Evolutionary conservation across 2,329 filamentous ascomycete species (phyloP).

Genomic region (Exserohilum turcica): DNA sequence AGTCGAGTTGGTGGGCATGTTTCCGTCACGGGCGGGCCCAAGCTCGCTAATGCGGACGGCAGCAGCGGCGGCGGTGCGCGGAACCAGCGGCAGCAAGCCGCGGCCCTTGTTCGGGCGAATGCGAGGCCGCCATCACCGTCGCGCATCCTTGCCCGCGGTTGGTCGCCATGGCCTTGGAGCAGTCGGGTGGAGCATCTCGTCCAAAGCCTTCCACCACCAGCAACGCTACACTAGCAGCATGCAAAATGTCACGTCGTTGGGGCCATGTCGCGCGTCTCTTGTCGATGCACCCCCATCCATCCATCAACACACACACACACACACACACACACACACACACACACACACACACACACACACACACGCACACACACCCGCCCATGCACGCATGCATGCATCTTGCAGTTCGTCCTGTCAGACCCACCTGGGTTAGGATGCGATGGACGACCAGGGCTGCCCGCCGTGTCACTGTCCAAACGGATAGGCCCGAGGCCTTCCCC

Average conservation of each 20-base stretch:
- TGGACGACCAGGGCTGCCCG: conserved; percentile 1
- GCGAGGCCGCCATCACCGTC: conserved; percentile 6
- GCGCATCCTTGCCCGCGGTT: background rate
- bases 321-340: too few species aligned
- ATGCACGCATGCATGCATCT: conserved; percentile 3
- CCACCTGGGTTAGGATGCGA: conserved; percentile 10
- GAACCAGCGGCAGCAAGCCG: conserved; percentile 16
- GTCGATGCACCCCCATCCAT: too few species aligned
- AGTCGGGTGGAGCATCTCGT: too few species aligned
- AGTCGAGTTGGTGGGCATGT: too few species aligned
- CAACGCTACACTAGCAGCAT: background rate
- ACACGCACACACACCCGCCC: too few species aligned
- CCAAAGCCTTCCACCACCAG: conserved; percentile 12
- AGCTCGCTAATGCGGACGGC: conserved; percentile 5
- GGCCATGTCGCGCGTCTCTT: background rate
- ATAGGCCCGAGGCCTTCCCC: conserved; percentile 14
- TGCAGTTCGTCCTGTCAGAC: conserved; percentile 17
- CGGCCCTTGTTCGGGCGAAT: conserved; percentile 20
- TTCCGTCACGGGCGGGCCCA: conserved; percentile 3
- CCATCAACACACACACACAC: too few species aligned
- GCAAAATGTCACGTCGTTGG: conserved; percentile 3
- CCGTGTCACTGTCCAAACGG: conserved; percentile 14
- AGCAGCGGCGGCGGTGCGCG: conserved; percentile 18
- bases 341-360: too few species aligned
- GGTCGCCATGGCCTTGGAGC: too few species aligned